Base-by-base conservation (phyloP, 192 early-diverging fungal genomes). In the Spizellomyces sp. region DNA sequence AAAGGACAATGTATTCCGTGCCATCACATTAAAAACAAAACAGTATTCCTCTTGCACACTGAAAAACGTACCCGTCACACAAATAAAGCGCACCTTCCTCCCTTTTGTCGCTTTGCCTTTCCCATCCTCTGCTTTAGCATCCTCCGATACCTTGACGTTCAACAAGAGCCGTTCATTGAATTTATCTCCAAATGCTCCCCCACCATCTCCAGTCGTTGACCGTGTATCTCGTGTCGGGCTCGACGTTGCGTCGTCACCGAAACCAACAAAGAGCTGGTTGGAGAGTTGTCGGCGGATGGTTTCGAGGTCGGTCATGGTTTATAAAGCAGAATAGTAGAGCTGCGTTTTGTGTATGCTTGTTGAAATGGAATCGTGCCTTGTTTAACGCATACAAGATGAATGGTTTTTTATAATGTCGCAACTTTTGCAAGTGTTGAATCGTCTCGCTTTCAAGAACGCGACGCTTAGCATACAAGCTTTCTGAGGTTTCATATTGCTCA, bases 241-340 rank as follows among this genome's bases (percentile, higher is more conserved):
- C 21, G 45, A 45, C 0, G 66, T 46, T 2, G 73, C 12, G 5
- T 15, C 45, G 27, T 62, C 64, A 44, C 42, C 54, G 22, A 76
- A 58, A 6, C 75, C 75, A 62, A 71, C 61, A 59, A 76, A 76
- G 21, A 76, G 75, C 10, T 64, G 69, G 19, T 9, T 71, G 17
- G 61, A 64, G 1, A 76, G 69, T 22, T 70, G 45, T 42, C 64
- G 50, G 50, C 50, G 50, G 17, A 54, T 12, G 50, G 50, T 54
- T n/a, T 54, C 50, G 27, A 36, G 27, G 27, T 36, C 27, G 27
- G 27, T 3, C 27, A 36, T 36, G 27, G 27, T 36, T 36, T 36
- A 36, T 2, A 36, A 36, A 3, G 27, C 27, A 36, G 27, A 36
- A 36, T 36, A 36, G n/a, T n/a, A 36, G 27, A 36, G 27, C 0